These are phyloP conservation scores for Exidia glandulosa DNA, from an alignment of 768 basidiomycete genomes.

Conservation along the genomic window DNA sequence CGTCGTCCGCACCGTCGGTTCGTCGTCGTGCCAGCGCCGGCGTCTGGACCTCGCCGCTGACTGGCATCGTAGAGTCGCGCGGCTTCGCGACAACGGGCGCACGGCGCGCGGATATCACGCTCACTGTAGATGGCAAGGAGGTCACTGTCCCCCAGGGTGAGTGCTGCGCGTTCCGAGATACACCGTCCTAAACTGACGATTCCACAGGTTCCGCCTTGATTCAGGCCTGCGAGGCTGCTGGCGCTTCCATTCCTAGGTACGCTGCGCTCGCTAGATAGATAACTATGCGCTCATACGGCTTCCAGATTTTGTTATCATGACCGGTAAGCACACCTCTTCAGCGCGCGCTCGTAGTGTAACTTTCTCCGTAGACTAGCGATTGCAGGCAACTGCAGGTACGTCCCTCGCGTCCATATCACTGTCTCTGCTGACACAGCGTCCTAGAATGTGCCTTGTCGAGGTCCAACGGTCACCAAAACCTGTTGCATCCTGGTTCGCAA, in stretches of 20 bases:
- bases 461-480: slow-evolving; percentile 93
- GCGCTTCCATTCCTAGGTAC: slow-evolving; percentile 69
- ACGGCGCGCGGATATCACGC: slow-evolving; percentile 69
- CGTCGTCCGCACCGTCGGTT: neutral
- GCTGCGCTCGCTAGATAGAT: slow-evolving; percentile 8
- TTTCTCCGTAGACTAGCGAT: slow-evolving; percentile 65
- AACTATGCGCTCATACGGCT: slow-evolving; percentile 6
- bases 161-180: slow-evolving; percentile 15
- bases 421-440: neutral
- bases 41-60: neutral
- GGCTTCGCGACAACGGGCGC: slow-evolving; percentile 55
- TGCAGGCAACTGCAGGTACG: slow-evolving; percentile 93
- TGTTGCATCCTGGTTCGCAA: slow-evolving; percentile 74
- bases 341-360: neutral
- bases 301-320: slow-evolving; percentile 79
- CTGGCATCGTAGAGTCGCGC: slow-evolving; percentile 17
- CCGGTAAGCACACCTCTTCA: slow-evolving; percentile 32
- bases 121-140: slow-evolving; percentile 94
- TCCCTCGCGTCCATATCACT: slow-evolving; percentile 7
- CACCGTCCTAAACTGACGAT: slow-evolving; percentile 1
- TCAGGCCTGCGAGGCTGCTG: slow-evolving; percentile 90
- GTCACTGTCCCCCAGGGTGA: slow-evolving; percentile 93
- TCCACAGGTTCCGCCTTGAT: slow-evolving; percentile 79
- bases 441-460: slow-evolving; percentile 96
- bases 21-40: neutral